phyloP scores from a whole-genome alignment of 768 basidiomycete genomes.

The Phlebiopsis gigantea region DNA sequence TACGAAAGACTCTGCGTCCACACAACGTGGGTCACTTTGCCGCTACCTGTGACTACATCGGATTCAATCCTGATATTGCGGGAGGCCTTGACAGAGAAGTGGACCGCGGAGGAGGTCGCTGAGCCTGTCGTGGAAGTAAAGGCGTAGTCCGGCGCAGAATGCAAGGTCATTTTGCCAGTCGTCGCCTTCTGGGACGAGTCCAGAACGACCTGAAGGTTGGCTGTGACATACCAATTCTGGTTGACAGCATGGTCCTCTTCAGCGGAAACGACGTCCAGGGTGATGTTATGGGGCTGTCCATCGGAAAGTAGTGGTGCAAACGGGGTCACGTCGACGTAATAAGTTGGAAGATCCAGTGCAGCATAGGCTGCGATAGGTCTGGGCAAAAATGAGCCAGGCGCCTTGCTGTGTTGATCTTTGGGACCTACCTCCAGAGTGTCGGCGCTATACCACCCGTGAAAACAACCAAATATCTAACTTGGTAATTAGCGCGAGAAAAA shows the following conservation, averaged over 20 bases:
- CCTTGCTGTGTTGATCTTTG: neutral
- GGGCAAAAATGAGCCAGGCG: neutral
- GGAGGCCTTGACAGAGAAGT: constrained; percentile 43
- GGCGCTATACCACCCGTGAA: constrained; percentile 74
- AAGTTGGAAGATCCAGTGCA: constrained; percentile 68
- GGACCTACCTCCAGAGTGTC: constrained; percentile 41
- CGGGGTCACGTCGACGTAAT: constrained; percentile 69
- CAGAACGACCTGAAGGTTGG: constrained; percentile 54
- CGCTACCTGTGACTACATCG: constrained; percentile 53
- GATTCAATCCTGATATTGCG: constrained; percentile 53
- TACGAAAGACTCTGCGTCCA: constrained; percentile 55
- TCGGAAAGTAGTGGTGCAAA: constrained; percentile 65
- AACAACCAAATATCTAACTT: constrained; percentile 26
- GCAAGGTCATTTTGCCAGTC: constrained; percentile 55
- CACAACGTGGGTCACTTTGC: constrained; percentile 45
- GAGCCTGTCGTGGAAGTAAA: constrained; percentile 38
- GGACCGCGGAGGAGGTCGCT: constrained; percentile 21
- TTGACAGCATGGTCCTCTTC: constrained; percentile 55
- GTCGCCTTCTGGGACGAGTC: constrained; percentile 6
- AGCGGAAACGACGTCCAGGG: constrained; percentile 65
- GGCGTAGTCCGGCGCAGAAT: constrained; percentile 51
- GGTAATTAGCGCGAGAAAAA: neutral
- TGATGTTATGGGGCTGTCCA: constrained; percentile 56
- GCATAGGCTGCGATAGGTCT: constrained; percentile 33
- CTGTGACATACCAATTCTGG: constrained; percentile 73